Evolutionary conservation across 139 green algal genomes (phyloP), one percentile per base, ranked within the genome.

Genomic region (Closterium sp.): DNA sequence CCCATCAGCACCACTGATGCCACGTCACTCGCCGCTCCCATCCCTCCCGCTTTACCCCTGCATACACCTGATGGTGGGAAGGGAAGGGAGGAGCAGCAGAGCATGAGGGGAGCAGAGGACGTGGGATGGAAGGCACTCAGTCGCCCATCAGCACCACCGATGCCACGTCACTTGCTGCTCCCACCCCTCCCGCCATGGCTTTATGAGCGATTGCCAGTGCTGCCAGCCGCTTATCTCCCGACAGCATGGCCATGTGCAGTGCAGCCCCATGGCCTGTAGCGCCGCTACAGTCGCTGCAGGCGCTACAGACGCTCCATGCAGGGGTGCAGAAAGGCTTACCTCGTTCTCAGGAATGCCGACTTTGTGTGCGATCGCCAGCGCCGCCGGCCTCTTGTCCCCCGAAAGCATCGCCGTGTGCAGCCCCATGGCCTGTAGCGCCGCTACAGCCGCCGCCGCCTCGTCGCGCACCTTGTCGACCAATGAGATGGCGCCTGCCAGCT

Each of bases 1-100:
- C n/a, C n/a, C n/a, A n/a, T n/a, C n/a, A n/a, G n/a, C n/a, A n/a
- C n/a, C n/a, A n/a, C n/a, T n/a, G n/a, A n/a, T 9, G 97, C 96
- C 0, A 97, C 98, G 31, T 98, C 96, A 2, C 95, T 97, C 73
- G 98, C 97, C 62, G 96, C 97, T 21, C 96, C 97, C 85, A 97
- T 95, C 87, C 96, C 96, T n/a, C 94, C 93, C 22, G 89, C 94
- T 79, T 45, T 62, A 95, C 50, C 6, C 91, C 28, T 28, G 91
- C n/a, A 22, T 95, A 92, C 29, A 94, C 92, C 92, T 94, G 92
- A 42, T 10, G 85, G 84, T 24, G 50, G 50, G 50, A 10, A 24
- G 50, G 24, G 50, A 11, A 11, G 50, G 24, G 24, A n/a, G n/a
- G n/a, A n/a, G n/a, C n/a, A n/a, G n/a, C n/a, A n/a, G 50, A 24